Base-by-base conservation (phyloP, 73 alveolate species). In the Paramecium sonneborni region DNA sequence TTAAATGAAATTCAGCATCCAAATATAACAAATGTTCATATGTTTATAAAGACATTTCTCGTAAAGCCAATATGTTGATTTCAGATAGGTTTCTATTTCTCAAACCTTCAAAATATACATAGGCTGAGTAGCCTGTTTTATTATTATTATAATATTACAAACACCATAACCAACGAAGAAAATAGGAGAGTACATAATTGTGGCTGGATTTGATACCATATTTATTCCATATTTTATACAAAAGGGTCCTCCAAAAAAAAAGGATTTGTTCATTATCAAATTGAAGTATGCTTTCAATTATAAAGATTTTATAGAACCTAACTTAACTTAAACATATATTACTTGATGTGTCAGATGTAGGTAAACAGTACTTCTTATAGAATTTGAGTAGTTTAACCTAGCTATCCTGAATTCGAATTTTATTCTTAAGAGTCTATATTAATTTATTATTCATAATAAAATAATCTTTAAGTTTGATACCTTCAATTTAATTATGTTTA, bases 1-100 rank as follows among this genome's bases (percentile, higher is more conserved):
- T 76, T 26, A 86, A 86, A 34, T 86, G 93, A 57, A 58, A 86
- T n/a, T 72, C 82, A 39, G 93, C 72, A 86, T 62, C 93, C 35
- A 86, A 44, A n/a, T 58, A 41, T 0, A 86, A 85, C 20, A 86
- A 46, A 67, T 86, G 88, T 67, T 86, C 88, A 62, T 86, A 86
- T 5, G 93, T 86, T 57, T 86, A 2, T 21, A 62, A 23, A 38
- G 93, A 86, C 28, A 86, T 57, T 57, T 86, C 93, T 58, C 87
- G 58, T 30, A 86, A 58, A 30, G 93, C 93, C 28, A 20, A 67
- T 3, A 62, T 86, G 44, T 57, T 86, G 21, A 86, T 76, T 62
- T 58, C 55, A 12, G 86, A 57, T 24, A 86, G 30, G 18, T 62
- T 58, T 37, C 57, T 37, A 38, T 86, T 86, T 20, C 93, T 86